These are phyloP conservation scores for Tolypocladium sp. DNA, from an alignment of 2,329 filamentous ascomycete species.

Conservation along the genomic window DNA sequence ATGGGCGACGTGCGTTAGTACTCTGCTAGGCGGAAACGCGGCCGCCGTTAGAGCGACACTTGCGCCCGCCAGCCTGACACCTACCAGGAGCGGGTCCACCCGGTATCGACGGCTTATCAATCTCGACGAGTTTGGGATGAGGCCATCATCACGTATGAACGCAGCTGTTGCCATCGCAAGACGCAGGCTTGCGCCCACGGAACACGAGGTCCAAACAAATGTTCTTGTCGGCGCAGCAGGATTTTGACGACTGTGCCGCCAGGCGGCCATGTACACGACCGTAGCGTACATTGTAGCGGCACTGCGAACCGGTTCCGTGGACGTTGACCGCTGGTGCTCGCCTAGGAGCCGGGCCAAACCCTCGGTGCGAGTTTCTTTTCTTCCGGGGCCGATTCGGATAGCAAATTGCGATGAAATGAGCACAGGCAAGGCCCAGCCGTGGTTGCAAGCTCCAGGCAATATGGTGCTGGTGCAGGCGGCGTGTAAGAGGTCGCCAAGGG, in stretches of 20 bases:
- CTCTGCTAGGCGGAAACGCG: neutral
- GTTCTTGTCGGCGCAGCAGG: neutral
- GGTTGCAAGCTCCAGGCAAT: neutral
- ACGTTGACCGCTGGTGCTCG: neutral
- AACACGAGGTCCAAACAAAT: neutral
- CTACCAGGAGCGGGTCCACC: neutral
- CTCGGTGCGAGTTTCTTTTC: neutral
- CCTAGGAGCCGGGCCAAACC: neutral
- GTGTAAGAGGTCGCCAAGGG: neutral
- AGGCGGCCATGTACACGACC: neutral
- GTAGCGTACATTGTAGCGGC: neutral
- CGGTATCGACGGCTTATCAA: neutral
- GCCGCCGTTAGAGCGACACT: neutral
- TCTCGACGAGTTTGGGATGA: neutral
- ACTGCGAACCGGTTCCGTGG: neutral
- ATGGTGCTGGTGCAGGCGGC: neutral
- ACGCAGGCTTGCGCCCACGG: neutral
- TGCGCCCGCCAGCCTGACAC: accelerated
- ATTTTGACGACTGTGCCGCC: neutral
- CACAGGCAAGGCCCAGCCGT: neutral
- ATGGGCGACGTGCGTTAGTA: neutral
- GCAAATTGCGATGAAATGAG: neutral
- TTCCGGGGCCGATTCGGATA: neutral
- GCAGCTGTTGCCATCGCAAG: neutral
- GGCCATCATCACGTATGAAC: neutral